Conservation (phyloP, 768 basidiomycete species). For the Mycena olivaceomarginata region DNA sequence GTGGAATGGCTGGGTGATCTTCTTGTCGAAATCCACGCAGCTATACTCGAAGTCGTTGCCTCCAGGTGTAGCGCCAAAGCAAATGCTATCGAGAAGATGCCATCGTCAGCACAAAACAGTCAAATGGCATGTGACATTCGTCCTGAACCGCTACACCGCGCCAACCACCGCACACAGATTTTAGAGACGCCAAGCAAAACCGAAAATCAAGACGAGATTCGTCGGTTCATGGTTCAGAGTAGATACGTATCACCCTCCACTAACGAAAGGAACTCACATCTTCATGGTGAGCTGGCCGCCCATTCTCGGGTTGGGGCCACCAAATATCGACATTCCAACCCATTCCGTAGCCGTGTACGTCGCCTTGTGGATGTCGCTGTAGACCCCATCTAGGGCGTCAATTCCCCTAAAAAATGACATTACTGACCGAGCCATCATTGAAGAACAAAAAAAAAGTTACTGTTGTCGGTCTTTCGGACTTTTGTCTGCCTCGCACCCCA, state of each 20-base stretch:
- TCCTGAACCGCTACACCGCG: too few species aligned
- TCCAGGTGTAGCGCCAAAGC: neutral
- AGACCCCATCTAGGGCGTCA: neutral
- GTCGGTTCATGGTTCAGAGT: too few species aligned
- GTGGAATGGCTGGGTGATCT: neutral
- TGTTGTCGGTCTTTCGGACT: neutral
- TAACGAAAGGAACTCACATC: neutral
- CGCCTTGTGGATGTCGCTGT: neutral
- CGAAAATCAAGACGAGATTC: neutral
- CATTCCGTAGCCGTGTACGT: neutral
- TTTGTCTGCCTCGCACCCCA: neutral
- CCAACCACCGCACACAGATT: too few species aligned
- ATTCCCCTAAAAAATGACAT: neutral
- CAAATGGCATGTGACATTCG: neutral
- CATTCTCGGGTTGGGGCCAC: slow-evolving; percentile 15
- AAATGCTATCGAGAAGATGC: neutral
- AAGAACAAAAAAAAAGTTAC: neutral
- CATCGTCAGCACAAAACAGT: neutral
- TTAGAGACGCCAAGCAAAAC: neutral
- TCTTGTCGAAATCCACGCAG: neutral
- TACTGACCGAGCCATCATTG: too few species aligned
- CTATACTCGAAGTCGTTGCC: neutral
- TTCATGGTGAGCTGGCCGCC: slow-evolving; percentile 4
- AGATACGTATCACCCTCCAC: neutral
- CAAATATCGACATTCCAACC: slow-evolving; percentile 8